These are phyloP conservation scores for Starmerella sp. DNA, from an alignment of 805 yeast genomes.

Conservation along the genomic window DNA sequence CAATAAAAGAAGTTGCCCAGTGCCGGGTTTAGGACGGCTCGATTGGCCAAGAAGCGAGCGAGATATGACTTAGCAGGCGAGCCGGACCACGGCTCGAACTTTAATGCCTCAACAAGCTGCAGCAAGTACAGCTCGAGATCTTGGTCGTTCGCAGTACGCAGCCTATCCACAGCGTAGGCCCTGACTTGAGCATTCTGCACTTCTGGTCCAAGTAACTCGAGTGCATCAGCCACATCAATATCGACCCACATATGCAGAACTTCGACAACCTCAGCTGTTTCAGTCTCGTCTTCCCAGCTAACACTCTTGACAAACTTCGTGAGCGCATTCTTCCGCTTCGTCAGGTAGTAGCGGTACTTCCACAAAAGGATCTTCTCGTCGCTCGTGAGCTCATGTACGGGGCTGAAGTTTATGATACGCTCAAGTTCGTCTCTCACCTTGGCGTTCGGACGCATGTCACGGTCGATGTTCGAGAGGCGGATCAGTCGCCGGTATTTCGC, in stretches of 20 bases:
- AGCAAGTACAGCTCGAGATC: conserved; percentile 72
- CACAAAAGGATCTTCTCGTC: conserved; percentile 79
- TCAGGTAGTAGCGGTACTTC: conserved; percentile 76
- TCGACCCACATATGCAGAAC: conserved; percentile 60
- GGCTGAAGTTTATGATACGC: conserved; percentile 61
- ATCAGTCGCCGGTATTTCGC: conserved; percentile 74
- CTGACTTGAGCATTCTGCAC: conserved; percentile 66
- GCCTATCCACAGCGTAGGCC: conserved; percentile 76
- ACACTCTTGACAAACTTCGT: conserved; percentile 80
- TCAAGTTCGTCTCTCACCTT: conserved; percentile 64
- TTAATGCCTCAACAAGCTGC: conserved; percentile 84
- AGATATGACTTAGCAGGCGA: conserved; percentile 24
- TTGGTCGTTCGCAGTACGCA: conserved; percentile 64
- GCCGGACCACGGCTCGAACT: conserved; percentile 48
- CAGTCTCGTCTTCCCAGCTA: conserved; percentile 76
- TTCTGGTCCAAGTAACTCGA: conserved; percentile 72
- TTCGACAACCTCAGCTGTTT: conserved; percentile 66
- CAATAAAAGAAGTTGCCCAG: conserved; percentile 82
- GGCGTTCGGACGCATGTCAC: conserved; percentile 80
- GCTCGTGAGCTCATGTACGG: conserved; percentile 68
- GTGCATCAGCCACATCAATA: conserved; percentile 71
- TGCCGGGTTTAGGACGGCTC: conserved; percentile 52
- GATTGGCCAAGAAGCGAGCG: conserved; percentile 55
- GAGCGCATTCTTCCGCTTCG: conserved; percentile 55
- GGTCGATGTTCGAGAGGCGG: conserved; percentile 64